Base-by-base conservation (phyloP, 257 asterid genomes). In the Nicotiana attenuata region DNA sequence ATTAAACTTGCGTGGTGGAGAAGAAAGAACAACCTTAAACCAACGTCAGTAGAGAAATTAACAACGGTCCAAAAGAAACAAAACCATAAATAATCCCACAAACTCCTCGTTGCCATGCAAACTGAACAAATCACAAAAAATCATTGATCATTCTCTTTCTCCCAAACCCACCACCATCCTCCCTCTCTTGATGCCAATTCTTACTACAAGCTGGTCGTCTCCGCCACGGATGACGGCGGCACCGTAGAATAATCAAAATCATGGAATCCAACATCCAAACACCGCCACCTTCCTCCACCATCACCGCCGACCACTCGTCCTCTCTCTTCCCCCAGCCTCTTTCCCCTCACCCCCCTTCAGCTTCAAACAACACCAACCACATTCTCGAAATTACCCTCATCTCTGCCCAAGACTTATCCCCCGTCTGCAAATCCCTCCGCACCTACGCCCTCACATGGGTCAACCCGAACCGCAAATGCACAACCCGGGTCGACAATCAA, bases 381-480 rank as follows among this genome's bases (percentile, higher is more conserved):
- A 68, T 90, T 45, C 88, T 93, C 24, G 93, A 93, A 22, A 78
- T 93, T 41, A 91, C 87, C 81, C 81, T 93, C 14, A 93, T 93
- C 7, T 93, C 98, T 7, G 98, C 97, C 1, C 97, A 93, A 63
- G 93, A 93, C 77, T 77, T 93, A 19, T 80, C 90, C 1, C 90
- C 93, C 1, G 86, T 92, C 71, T 79, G 87, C 78, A 93, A 91
- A 86, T 85, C 92, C 56, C 89, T 92, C 87, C 92, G 91, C 4
- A 88, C 98, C 0, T 92, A 93, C 19, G 96, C 96, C 5, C 66
- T 89, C 0, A 77, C 89, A 5, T 93, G 96, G 94, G 84, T 93
- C 35, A 81, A 85, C 76, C 92, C 96, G 0, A 77, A 45, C 77
- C 82, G 86, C 0, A 93, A 90, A 56, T 84, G 87, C 13, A 85